Conservation (phyloP, 78 protist species). For the Dictyostelium citrinum region DNA sequence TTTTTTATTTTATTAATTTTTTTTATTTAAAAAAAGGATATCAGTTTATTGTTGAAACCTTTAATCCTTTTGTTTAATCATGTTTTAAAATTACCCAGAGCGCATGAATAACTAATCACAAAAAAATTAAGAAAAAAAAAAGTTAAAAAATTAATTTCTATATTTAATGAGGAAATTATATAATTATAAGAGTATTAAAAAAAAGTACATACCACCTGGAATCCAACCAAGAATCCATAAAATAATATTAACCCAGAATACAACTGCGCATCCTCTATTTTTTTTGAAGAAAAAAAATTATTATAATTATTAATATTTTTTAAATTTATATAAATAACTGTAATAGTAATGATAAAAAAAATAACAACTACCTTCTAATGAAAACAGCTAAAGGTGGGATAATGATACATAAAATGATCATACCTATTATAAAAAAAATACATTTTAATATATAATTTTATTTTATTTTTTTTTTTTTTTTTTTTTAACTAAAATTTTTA, state of each 20-base stretch:
- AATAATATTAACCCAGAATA: slow-evolving; percentile 44
- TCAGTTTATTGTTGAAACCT: not conserved
- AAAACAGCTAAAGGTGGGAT: slow-evolving; percentile 46
- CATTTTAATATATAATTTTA: not conserved
- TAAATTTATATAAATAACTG: no score
- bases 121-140: no score
- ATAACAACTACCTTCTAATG: not conserved
- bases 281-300: no score
- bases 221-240: slow-evolving; percentile 45
- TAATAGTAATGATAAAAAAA: no score
- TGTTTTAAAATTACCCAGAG: slow-evolving; percentile 1
- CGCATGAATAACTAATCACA: slow-evolving; percentile 4
- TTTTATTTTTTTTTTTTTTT: not conserved
- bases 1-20: not conserved
- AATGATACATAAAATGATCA: slow-evolving; percentile 20
- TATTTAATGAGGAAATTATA: no score
- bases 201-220: slow-evolving; percentile 10
- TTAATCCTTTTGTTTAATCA: not conserved
- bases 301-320: no score
- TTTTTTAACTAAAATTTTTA: not conserved
- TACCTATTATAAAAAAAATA: not conserved
- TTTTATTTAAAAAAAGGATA: not conserved
- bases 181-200: no score
- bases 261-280: slow-evolving; percentile 21
- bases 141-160: no score